phyloP scores from a whole-genome alignment of 371 early-diverging fungal genomes.

The Haplosporangium sp. region DNA sequence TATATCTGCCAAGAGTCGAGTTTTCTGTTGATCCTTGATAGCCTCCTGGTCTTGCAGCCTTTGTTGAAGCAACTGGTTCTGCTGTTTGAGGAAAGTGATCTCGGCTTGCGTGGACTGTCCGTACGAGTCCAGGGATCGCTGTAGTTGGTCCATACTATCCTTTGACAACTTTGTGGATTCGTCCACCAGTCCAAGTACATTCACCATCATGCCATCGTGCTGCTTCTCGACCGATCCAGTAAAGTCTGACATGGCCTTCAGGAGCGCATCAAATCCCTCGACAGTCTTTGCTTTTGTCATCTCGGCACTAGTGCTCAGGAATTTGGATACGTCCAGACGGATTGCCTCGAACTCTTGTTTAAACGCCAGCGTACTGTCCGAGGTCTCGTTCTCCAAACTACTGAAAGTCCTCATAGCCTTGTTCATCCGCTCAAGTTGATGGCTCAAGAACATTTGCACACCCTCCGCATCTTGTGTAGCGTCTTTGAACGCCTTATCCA shows the following conservation, averaged over 20 bases:
- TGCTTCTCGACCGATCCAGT: conserved; percentile 17
- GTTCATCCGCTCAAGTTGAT: conserved; percentile 32
- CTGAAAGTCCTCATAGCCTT: conserved; percentile 15
- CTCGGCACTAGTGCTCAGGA: conserved; percentile 17
- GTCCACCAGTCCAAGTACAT: conserved; percentile 24
- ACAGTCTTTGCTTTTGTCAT: conserved; percentile 6
- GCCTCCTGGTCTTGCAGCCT: conserved; percentile 25
- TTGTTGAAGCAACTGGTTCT: conserved; percentile 33
- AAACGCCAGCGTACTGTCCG: conserved; percentile 8
- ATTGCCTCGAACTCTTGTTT: conserved; percentile 27
- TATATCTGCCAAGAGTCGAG: conserved; percentile 20
- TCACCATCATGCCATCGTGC: conserved; percentile 9
- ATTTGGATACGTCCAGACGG: conserved; percentile 17
- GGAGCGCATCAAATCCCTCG: conserved; percentile 30
- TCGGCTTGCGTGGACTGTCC: conserved; percentile 28
- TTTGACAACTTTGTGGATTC: conserved; percentile 26
- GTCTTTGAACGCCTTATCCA: conserved; percentile 32
- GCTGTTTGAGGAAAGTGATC: conserved; percentile 18
- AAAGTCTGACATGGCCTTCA: conserved; percentile 19
- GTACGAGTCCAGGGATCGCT: conserved; percentile 20
- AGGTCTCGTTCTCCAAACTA: conserved; percentile 8
- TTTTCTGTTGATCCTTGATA: conserved; percentile 16
- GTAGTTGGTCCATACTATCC: conserved; percentile 17
- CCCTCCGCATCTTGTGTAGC: conserved; percentile 8
- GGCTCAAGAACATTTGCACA: conserved; percentile 8